Conservation (phyloP, 2,329 filamentous ascomycete species). For the Colletotrichum eremochloae region DNA sequence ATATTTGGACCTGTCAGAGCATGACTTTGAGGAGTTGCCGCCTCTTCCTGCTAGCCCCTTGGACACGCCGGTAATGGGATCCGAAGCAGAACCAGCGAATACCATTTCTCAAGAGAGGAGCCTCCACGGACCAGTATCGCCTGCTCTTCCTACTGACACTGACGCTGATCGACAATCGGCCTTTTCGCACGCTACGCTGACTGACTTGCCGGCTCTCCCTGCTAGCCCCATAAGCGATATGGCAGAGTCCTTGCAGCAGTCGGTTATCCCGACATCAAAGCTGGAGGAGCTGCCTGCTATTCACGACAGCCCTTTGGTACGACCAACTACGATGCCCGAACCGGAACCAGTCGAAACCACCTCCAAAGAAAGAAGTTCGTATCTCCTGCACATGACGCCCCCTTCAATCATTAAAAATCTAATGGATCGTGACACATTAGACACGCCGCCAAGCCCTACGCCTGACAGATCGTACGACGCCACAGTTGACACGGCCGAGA, state of each 20-base stretch:
- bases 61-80: neutral
- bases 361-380: conserved; percentile 59
- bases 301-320: conserved; percentile 17
- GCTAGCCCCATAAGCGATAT: conserved; percentile 20
- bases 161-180: neutral
- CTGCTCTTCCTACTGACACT: conserved; percentile 9
- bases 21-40: conserved; percentile 14
- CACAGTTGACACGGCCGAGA: conserved; percentile 43
- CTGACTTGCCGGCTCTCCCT: conserved; percentile 38
- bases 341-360: conserved; percentile 56
- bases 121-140: conserved; percentile 1
- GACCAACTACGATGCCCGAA: conserved; percentile 50
- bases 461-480: conserved; percentile 44
- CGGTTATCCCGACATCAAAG: conserved; percentile 8
- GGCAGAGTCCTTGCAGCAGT: neutral
- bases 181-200: conserved; percentile 6
- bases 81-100: neutral
- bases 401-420: conserved; percentile 50
- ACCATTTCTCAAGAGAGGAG: neutral
- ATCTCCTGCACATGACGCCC: conserved; percentile 57
- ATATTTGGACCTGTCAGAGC: neutral
- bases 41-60: conserved; percentile 25
- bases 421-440: conserved; percentile 43
- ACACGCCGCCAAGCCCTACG: conserved; percentile 46
- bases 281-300: conserved; percentile 34